Conservation (phyloP, 495 filamentous ascomycete species). For the Neohortaea acidophila region DNA sequence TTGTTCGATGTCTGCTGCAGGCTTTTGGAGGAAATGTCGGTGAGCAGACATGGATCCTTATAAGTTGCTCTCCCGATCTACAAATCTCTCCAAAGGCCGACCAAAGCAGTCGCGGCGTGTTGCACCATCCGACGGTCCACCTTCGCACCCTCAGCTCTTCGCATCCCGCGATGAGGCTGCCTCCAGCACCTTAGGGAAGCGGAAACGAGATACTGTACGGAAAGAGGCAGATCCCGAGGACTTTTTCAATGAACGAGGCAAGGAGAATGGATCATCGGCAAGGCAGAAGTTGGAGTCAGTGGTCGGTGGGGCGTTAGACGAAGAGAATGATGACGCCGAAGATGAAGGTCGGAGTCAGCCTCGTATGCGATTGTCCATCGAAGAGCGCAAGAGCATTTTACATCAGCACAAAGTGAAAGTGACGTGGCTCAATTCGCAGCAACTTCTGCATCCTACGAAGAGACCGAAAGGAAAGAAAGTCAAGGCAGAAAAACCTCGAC, state of each 20-base stretch:
- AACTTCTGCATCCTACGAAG: no score
- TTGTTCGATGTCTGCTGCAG: no score
- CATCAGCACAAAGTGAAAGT: constrained; percentile 79
- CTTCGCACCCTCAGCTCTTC: constrained; percentile 41
- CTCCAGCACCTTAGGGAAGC: constrained; percentile 23
- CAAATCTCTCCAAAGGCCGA: constrained; percentile 30
- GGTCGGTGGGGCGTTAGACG: neutral
- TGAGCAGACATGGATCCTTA: constrained; percentile 45
- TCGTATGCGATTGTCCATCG: constrained; percentile 33
- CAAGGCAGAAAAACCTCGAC: constrained; percentile 35
- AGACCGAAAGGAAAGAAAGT: constrained; percentile 27
- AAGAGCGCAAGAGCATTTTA: constrained; percentile 58
- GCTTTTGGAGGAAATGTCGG: no score
- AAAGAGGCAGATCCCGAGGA: no score
- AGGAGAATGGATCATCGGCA: no score
- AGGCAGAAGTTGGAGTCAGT: no score
- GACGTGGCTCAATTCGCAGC: constrained; percentile 35
- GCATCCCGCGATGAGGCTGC: constrained; percentile 23
- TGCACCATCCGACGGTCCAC: constrained; percentile 38
- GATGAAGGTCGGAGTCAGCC: no score
- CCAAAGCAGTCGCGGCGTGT: constrained; percentile 21
- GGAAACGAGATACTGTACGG: no score
- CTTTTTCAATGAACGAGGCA: no score
- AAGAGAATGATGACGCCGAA: neutral
- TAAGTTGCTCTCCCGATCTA: constrained; percentile 50